These are phyloP conservation scores for Iodosphaeria phyllophila DNA, from an alignment of 2,329 filamentous ascomycete species.

Conservation along the genomic window DNA sequence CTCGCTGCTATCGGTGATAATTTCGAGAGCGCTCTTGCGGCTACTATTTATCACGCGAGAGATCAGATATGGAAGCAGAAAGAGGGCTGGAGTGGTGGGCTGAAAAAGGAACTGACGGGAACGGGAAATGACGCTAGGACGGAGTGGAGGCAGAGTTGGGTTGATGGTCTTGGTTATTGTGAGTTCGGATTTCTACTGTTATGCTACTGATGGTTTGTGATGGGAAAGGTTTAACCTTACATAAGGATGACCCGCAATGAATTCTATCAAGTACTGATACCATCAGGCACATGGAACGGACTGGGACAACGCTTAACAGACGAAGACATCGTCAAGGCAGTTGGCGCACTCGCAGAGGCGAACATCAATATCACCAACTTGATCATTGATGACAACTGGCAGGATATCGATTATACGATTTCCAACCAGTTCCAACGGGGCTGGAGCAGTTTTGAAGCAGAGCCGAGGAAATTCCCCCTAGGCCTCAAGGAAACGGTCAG, in stretches of 20 bases:
- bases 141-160: slow-evolving; percentile 72
- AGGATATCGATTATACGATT: slow-evolving; percentile 42
- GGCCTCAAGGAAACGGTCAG: slow-evolving; percentile 57
- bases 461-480: slow-evolving; percentile 56
- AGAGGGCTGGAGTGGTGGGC: slow-evolving; percentile 19
- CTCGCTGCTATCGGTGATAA: slow-evolving; percentile 52
- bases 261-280: slow-evolving; percentile 1
- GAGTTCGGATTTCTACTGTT: slow-evolving; percentile 9
- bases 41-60: slow-evolving; percentile 77
- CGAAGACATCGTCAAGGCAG: slow-evolving; percentile 56
- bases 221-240: too few relatives aligned
- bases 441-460: slow-evolving; percentile 78
- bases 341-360: slow-evolving; percentile 50
- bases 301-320: slow-evolving; percentile 71
- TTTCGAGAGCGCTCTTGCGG: slow-evolving; percentile 60
- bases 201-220: not conserved
- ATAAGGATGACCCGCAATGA: too few relatives aligned
- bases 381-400: slow-evolving; percentile 97
- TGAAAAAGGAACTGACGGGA: slow-evolving; percentile 24
- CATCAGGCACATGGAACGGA: slow-evolving; percentile 78
- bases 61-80: slow-evolving; percentile 34
- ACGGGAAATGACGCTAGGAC: slow-evolving; percentile 29
- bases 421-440: slow-evolving; percentile 36
- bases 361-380: slow-evolving; percentile 66
- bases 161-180: slow-evolving; percentile 86